Percentiles rank a stretch among this genome's conserved stretches.
phyloP scores from a whole-genome alignment of 2,329 filamentous ascomycete genomes.

The Escovopsis sp. region DNA sequence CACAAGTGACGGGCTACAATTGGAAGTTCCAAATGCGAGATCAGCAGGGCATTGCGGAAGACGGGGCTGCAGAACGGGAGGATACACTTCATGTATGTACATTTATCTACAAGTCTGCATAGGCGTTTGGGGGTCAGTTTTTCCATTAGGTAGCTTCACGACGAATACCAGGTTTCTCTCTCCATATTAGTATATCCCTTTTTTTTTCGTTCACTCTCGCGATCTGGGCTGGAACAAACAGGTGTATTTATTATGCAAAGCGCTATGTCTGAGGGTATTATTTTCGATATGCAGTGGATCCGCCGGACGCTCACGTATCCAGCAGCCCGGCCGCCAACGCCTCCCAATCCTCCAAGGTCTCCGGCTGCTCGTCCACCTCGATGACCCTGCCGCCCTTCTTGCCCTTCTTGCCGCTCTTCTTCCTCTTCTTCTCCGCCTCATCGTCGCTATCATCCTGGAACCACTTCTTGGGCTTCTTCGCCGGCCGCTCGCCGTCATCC shows the following conservation, averaged over 20 bases:
- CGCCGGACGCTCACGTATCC: constrained; percentile 22
- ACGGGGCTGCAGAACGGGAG: too few species aligned
- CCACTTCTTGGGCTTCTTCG: constrained; percentile 59
- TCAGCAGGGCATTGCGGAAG: too few species aligned
- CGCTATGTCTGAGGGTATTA: background rate
- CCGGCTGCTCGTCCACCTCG: constrained; percentile 51
- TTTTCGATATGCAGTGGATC: background rate
- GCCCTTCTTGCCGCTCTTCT: constrained; percentile 24
- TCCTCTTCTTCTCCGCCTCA: constrained; percentile 23
- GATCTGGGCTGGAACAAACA: too few species aligned
- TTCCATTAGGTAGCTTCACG: too few species aligned
- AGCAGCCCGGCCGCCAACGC: constrained; percentile 60
- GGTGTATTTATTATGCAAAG: too few species aligned
- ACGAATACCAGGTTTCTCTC: background rate
- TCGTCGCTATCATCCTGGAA: constrained; percentile 56
- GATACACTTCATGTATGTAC: too few species aligned
- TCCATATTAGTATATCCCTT: background rate
- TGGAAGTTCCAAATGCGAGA: too few species aligned
- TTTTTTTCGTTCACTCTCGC: too few species aligned
- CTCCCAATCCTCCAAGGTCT: constrained; percentile 68
- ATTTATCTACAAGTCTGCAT: too few species aligned
- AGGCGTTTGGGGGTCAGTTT: too few species aligned
- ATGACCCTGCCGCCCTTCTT: constrained; percentile 40
- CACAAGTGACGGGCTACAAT: too few species aligned
- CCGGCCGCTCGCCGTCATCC: constrained; percentile 30